Conservation (phyloP, 208 protist genomes). For the Sergeia podlipaevii region DNA sequence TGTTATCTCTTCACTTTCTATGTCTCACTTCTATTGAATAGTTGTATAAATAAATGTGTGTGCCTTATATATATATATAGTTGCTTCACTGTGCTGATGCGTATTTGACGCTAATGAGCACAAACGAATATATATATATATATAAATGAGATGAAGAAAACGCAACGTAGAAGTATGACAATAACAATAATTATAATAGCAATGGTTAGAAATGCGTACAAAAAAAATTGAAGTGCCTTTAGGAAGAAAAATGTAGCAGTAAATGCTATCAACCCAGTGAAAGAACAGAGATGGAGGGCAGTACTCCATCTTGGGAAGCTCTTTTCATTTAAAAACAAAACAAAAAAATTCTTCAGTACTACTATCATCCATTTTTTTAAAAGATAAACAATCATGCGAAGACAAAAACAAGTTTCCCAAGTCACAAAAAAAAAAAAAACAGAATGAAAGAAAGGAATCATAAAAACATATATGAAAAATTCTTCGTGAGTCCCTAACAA, state of each 20-base stretch:
- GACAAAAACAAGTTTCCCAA: background rate
- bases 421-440: constrained; percentile 6
- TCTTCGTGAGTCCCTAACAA: too few relatives aligned
- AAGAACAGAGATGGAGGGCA: background rate
- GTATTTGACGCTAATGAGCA: too few relatives aligned
- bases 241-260: constrained; percentile 9
- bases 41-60: background rate
- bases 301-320: too few relatives aligned
- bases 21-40: too few relatives aligned
- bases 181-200: constrained; percentile 2
- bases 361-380: constrained; percentile 9
- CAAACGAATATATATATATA: too few relatives aligned
- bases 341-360: constrained; percentile 11
- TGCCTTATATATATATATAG: too few relatives aligned
- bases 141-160: too few relatives aligned
- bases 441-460: constrained; percentile 4
- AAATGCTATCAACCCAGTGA: too few relatives aligned
- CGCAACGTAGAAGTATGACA: too few relatives aligned
- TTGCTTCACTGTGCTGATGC: too few relatives aligned
- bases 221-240: constrained; percentile 7
- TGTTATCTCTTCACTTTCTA: constrained; percentile 7
- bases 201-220: background rate
- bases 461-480: constrained; percentile 10
- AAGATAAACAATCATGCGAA: constrained; percentile 6
- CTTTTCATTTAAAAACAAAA: constrained; percentile 19